Evolutionary conservation across 73 alveolate species (phyloP), one percentile per base, ranked within the genome.

Genomic region (Paramecium octaurelia): DNA sequence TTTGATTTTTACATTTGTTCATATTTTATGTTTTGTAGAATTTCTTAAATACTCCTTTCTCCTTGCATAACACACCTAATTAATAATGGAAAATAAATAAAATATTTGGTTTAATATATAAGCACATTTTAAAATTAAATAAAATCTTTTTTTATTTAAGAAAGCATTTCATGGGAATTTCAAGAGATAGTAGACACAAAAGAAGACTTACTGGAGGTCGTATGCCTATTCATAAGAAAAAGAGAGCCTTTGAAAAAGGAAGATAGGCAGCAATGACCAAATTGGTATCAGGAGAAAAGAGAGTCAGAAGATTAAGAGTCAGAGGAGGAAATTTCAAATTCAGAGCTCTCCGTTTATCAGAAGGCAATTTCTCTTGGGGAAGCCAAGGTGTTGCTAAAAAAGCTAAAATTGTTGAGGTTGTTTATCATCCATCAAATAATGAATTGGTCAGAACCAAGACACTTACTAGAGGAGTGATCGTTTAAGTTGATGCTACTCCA

Each of bases 401-500:
- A 95, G 92, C 97, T 85, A 97, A 98, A 92, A 96, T 98, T 90
- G 80, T 97, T 95, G 99, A 97, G 64, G 99, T 95, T 73, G 98
- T 96, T 92, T 98, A 97, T 96, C 98, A 98, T 88, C 99, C 99
- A 94, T 96, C 99, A 90, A 97, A 96, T 95, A 98, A 98, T 97
- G 99, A 98, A 95, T 95, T 97, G 95, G 99, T 98, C 89, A 95
- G 99, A 96, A 98, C 99, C 70, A 97, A 98, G 98, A 97, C 99
- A 71, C 95, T 98, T 89, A 97, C 96, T 88, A 98, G 98, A 96
- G 97, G 97, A 95, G 86, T 97, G 46, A 96, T 98, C 86, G 99
- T 98, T 75, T 95, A 95, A 86, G 93, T 98, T 93, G 99, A 98
- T 88, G 99, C 99, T 35, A 95, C 98, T 59, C 99, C 99, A 85